Conservation (phyloP, 1,284 basidiomycete species). For the Pseudozyma pruni region DNA sequence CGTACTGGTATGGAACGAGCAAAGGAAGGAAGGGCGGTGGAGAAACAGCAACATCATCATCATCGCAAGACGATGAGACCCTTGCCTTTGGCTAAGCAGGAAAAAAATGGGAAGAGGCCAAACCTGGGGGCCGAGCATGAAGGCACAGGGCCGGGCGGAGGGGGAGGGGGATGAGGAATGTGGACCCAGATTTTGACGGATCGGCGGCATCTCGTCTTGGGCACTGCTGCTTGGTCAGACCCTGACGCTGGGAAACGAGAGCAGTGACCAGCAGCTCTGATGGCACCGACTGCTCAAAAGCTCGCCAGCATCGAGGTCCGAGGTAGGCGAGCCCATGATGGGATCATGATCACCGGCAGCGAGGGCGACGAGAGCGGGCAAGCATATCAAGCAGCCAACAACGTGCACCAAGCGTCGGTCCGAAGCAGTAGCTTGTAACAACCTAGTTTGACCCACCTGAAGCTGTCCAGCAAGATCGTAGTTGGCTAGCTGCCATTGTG, state of each 20-base stretch:
- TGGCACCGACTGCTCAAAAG: no score
- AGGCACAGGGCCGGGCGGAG: background rate
- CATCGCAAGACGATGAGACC: background rate
- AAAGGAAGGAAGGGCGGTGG: background rate
- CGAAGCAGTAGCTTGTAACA: no score
- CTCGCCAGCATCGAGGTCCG: no score
- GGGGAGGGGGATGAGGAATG: background rate
- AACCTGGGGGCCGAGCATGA: no score
- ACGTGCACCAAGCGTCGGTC: slow-evolving; percentile 7
- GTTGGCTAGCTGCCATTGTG: no score
- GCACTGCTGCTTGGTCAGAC: background rate
- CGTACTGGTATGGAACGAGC: background rate
- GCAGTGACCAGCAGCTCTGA: no score
- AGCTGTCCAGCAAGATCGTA: no score
- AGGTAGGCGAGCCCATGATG: background rate
- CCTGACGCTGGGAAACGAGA: background rate
- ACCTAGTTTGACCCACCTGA: no score
- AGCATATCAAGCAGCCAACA: no score
- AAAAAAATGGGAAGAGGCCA: no score
- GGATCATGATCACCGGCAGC: slow-evolving; percentile 11
- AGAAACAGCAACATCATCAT: slow-evolving; percentile 5
- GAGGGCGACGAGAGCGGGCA: background rate
- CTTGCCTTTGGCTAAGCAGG: slow-evolving; percentile 20
- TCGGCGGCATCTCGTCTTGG: slow-evolving; percentile 11
- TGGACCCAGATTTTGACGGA: slow-evolving; percentile 26